Percentiles rank a stretch among this genome's conserved stretches.
Evolutionary conservation across 768 basidiomycete species (phyloP).

Genomic region (Tylopilus balloui): DNA sequence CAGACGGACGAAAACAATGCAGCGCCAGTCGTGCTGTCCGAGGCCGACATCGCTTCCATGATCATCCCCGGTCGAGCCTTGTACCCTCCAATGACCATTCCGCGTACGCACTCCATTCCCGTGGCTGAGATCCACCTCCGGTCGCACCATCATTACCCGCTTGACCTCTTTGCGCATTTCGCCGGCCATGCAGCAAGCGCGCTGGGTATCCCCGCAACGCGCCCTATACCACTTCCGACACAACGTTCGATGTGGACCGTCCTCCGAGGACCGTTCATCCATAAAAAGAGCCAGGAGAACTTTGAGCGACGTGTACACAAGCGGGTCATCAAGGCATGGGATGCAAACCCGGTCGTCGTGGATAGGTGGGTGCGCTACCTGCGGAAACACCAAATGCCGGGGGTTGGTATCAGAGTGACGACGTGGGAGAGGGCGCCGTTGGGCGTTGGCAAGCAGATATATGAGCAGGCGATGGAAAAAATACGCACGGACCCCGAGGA

Average conservation of each 20-base stretch:
- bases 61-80: conserved; percentile 60
- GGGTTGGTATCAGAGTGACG: conserved; percentile 82
- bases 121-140: conserved; percentile 82
- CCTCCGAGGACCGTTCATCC: conserved; percentile 75
- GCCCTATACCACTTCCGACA: conserved; percentile 62
- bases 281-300: conserved; percentile 95
- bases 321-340: conserved; percentile 86
- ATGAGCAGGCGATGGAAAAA: conserved; percentile 33
- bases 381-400: conserved; percentile 66
- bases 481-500: conserved; percentile 32
- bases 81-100: conserved; percentile 51
- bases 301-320: conserved; percentile 84
- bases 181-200: conserved; percentile 80
- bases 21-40: conserved; percentile 27
- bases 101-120: conserved; percentile 64
- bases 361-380: conserved; percentile 80
- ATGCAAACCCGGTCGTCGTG: conserved; percentile 75
- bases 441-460: conserved; percentile 43
- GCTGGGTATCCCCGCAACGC: conserved; percentile 74
- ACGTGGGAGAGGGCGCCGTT: conserved; percentile 66
- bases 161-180: conserved; percentile 82
- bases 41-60: conserved; percentile 45
- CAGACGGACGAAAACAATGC: conserved; percentile 1
- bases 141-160: conserved; percentile 59
- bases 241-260: conserved; percentile 84